Evolutionary conservation across 2,329 filamentous ascomycete genomes (phyloP).

Genomic region (Rhinocladiella mackenziei): DNA sequence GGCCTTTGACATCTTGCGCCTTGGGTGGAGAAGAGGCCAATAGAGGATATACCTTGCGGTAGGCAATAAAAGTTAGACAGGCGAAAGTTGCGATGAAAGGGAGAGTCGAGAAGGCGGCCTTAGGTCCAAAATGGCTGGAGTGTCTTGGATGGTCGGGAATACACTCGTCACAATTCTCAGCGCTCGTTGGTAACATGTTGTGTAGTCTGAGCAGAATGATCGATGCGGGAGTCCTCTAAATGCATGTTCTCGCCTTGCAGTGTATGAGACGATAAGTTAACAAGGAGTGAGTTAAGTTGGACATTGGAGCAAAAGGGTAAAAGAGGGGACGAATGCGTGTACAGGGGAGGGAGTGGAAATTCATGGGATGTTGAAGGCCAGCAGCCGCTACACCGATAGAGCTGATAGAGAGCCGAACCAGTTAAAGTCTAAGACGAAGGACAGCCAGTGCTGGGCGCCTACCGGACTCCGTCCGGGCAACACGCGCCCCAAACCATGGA

Average conservation of each 20-base stretch:
- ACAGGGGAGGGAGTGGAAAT: no score
- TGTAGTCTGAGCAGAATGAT: neutral
- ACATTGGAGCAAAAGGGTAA: no score
- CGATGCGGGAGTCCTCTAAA: neutral
- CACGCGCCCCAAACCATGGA: no score
- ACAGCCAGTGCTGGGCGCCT: no score
- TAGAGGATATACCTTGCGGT: conserved; percentile 67
- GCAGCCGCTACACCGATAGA: no score
- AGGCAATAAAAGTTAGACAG: conserved; percentile 58
- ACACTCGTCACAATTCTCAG: conserved; percentile 33
- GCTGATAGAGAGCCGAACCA: no score
- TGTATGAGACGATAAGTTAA: no score
- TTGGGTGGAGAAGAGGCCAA: conserved; percentile 47
- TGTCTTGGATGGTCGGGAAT: conserved; percentile 23
- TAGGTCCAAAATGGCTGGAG: conserved; percentile 23
- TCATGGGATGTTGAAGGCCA: no score
- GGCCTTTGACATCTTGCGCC: conserved; percentile 19
- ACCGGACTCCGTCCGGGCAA: no score
- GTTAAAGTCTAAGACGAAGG: no score
- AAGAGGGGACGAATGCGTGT: no score
- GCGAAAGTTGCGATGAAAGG: conserved; percentile 71
- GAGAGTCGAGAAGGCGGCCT: conserved; percentile 54
- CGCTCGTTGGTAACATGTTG: conserved; percentile 24
- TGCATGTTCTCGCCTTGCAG: conserved; percentile 16
- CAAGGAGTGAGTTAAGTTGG: no score